Evolutionary conservation across 225 moss, liverwort and hornwort species (phyloP), one percentile per base, ranked within the genome.

Genomic region (Neckera pumila): DNA sequence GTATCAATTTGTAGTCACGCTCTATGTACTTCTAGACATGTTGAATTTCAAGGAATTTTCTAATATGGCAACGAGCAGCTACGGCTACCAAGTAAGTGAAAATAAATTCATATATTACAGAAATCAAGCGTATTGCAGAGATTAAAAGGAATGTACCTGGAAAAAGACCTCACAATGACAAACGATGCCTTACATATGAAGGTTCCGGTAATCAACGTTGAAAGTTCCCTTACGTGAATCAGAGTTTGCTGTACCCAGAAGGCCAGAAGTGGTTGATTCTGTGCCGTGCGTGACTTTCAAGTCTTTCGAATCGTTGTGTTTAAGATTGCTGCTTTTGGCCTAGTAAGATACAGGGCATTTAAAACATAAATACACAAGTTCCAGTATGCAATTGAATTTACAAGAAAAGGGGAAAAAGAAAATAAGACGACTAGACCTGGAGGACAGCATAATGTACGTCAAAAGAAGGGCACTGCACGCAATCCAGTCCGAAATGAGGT

Each of bases 211-310:
- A 80, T 14, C 62, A 87, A 85, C 72, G 66, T 23, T 42, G 30
- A 79, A n/a, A 61, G 66, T 40, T 70, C 33, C 53, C 54, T 74
- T 43, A 7, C n/a, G 42, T 58, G 89, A 54, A 77, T 72, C 86
- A 56, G 56, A 86, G 67, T 76, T 87, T 76, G 18, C 47, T 54
- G 78, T 95, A 96, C 95, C n/a, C n/a, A n/a, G n/a, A n/a, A n/a
- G n/a, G n/a, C 97, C 82, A 84, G 90, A 90, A 67, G 90, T 85
- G 66, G 87, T 80, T 76, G 90, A 78, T 88, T 90, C 84, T 65
- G 87, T 26, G 86, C 54, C 80, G 65, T 73, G 58, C 54, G 74
- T 19, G 59, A 85, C 88, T 74, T 59, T 85, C 88, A 33, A 87
- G 63, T 87, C 82, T 72, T 91, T 36, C 64, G 34, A 69, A 65